These are phyloP conservation scores for Citrullus mucosospermus DNA, from an alignment of 306 rosid genomes.

Conservation along the genomic window DNA sequence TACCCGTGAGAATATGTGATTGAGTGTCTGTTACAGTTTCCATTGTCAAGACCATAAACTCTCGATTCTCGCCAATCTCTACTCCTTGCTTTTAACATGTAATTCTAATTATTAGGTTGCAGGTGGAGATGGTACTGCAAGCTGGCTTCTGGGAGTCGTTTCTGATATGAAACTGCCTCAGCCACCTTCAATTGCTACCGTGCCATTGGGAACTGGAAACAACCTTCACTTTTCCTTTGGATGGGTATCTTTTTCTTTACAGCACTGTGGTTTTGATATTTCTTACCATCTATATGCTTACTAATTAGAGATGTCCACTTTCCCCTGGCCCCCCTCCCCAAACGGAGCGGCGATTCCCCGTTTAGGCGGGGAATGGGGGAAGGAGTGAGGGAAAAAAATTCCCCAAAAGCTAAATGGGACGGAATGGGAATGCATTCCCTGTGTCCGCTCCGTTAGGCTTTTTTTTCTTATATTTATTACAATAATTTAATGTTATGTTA, in stretches of 20 bases:
- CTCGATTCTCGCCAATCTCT: not conserved
- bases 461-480: too few relatives aligned
- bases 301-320: too few relatives aligned
- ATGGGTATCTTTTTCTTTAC: slow-evolving; percentile 36
- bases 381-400: too few relatives aligned
- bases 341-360: too few relatives aligned
- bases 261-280: not conserved
- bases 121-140: slow-evolving; percentile 74
- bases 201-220: slow-evolving; percentile 65
- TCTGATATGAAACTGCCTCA: slow-evolving; percentile 46
- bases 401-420: too few relatives aligned
- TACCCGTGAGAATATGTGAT: not conserved
- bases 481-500: too few relatives aligned
- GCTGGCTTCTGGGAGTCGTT: slow-evolving; percentile 73
- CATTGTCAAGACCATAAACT: not conserved
- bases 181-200: slow-evolving; percentile 49
- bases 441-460: too few relatives aligned
- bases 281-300: not conserved
- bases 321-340: too few relatives aligned
- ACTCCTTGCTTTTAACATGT: not conserved
- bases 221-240: slow-evolving; percentile 66
- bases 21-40: not conserved
- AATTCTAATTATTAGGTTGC: slow-evolving; percentile 40
- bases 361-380: too few relatives aligned
- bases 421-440: too few relatives aligned